These are phyloP conservation scores for Teunomyces pallodes DNA, from an alignment of 805 yeast genomes.

Conservation along the genomic window DNA sequence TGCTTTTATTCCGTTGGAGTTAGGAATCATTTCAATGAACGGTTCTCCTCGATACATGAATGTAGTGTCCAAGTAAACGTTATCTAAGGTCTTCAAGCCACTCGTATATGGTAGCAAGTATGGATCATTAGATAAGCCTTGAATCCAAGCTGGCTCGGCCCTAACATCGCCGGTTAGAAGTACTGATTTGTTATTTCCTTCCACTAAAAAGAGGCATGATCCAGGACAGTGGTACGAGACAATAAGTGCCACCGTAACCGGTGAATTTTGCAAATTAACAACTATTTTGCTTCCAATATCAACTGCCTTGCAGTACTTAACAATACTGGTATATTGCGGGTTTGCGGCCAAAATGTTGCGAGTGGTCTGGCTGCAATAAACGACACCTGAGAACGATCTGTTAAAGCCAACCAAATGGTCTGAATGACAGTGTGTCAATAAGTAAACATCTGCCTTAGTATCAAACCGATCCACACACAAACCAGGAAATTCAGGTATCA, in stretches of 20 bases:
- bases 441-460: constrained; percentile 19
- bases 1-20: constrained; percentile 39
- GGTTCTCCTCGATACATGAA: constrained; percentile 51
- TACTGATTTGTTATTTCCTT: constrained; percentile 30
- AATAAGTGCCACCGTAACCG: constrained; percentile 40
- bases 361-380: constrained; percentile 49
- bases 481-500: constrained; percentile 47
- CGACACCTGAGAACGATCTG: constrained; percentile 34
- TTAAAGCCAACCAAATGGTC: constrained; percentile 54
- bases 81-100: constrained; percentile 35
- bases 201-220: constrained; percentile 51
- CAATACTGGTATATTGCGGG: constrained; percentile 14
- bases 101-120: constrained; percentile 39
- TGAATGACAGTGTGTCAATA: constrained; percentile 53
- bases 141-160: constrained; percentile 54
- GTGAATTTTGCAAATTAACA: constrained; percentile 2
- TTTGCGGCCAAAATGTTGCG: constrained; percentile 21
- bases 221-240: constrained; percentile 63
- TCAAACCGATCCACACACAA: constrained; percentile 40
- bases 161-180: constrained; percentile 57
- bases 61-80: constrained; percentile 55
- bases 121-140: constrained; percentile 36
- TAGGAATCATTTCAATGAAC: constrained; percentile 41
- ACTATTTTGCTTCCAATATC: constrained; percentile 14
- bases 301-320: constrained; percentile 16